These are phyloP conservation scores for Rhinocladiella similis DNA, from an alignment of 2,329 filamentous ascomycete species.

Conservation along the genomic window DNA sequence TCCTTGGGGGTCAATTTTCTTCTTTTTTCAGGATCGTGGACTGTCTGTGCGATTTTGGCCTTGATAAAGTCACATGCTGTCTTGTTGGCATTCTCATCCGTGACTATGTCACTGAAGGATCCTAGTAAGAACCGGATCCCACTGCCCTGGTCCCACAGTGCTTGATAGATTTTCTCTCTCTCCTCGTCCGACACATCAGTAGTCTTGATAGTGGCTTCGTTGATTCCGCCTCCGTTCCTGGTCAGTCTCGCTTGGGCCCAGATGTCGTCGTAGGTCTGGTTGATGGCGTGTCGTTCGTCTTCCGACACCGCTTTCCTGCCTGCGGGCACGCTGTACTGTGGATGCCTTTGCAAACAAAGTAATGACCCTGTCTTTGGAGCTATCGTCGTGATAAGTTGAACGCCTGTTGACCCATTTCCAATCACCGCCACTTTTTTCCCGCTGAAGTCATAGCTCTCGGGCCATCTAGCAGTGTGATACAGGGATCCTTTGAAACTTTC, in stretches of 20 bases:
- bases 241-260: slow-evolving; percentile 30
- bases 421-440: slow-evolving; percentile 65
- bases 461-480: slow-evolving; percentile 63
- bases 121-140: slow-evolving; percentile 56
- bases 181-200: slow-evolving; percentile 7
- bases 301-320: slow-evolving; percentile 47
- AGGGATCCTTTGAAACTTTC: slow-evolving; percentile 59
- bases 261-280: slow-evolving; percentile 18
- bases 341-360: slow-evolving; percentile 60
- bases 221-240: slow-evolving; percentile 57
- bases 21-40: slow-evolving; percentile 51
- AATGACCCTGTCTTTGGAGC: slow-evolving; percentile 53
- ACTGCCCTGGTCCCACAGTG: slow-evolving; percentile 48
- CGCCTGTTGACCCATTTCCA: slow-evolving; percentile 59
- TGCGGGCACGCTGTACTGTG: slow-evolving; percentile 65
- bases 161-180: slow-evolving; percentile 49
- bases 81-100: slow-evolving; percentile 49
- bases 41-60: slow-evolving; percentile 51
- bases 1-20: slow-evolving; percentile 56
- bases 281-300: slow-evolving; percentile 49
- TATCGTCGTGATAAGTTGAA: slow-evolving; percentile 64
- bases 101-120: slow-evolving; percentile 52
- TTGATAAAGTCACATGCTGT: slow-evolving; percentile 57
- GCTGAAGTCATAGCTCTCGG: slow-evolving; percentile 52
- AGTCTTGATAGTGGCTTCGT: slow-evolving; percentile 41